These are phyloP conservation scores for Aspergillus sp. DNA, from an alignment of 2,329 filamentous ascomycete species.

Conservation along the genomic window DNA sequence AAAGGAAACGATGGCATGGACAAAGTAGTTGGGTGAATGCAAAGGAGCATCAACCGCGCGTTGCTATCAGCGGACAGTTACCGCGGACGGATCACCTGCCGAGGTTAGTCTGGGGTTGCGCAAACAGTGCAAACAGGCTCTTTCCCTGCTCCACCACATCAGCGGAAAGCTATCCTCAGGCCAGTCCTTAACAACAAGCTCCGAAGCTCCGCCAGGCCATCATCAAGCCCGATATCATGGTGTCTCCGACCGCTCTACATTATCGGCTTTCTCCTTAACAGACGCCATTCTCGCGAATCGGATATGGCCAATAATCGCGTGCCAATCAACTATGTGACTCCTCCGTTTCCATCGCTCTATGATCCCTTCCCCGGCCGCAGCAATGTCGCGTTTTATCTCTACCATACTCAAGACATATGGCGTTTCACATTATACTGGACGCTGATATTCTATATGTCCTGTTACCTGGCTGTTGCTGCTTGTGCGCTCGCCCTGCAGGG, in stretches of 20 bases:
- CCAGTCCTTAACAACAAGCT: neutral
- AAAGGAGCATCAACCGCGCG: neutral
- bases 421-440: slow-evolving; percentile 89
- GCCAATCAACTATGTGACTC: slow-evolving; percentile 66
- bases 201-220: neutral
- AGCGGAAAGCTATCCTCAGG: neutral
- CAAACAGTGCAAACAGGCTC: slow-evolving; percentile 42
- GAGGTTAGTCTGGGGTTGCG: slow-evolving; percentile 31
- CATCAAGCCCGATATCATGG: slow-evolving; percentile 11
- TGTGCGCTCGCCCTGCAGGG: slow-evolving; percentile 75
- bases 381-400: slow-evolving; percentile 67
- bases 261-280: slow-evolving; percentile 9
- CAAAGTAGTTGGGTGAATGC: neutral
- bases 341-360: slow-evolving; percentile 80
- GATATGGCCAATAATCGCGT: slow-evolving; percentile 46
- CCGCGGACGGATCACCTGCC: slow-evolving; percentile 36
- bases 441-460: slow-evolving; percentile 73
- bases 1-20: slow-evolving; percentile 11
- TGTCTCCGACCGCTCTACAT: neutral
- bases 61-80: slow-evolving; percentile 7
- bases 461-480: slow-evolving; percentile 72
- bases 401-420: slow-evolving; percentile 78
- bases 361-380: slow-evolving; percentile 66
- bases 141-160: neutral
- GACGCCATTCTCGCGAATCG: neutral